Base-by-base conservation (phyloP, 2,329 filamentous ascomycete genomes). In the Colletotrichum euphorbiae region DNA sequence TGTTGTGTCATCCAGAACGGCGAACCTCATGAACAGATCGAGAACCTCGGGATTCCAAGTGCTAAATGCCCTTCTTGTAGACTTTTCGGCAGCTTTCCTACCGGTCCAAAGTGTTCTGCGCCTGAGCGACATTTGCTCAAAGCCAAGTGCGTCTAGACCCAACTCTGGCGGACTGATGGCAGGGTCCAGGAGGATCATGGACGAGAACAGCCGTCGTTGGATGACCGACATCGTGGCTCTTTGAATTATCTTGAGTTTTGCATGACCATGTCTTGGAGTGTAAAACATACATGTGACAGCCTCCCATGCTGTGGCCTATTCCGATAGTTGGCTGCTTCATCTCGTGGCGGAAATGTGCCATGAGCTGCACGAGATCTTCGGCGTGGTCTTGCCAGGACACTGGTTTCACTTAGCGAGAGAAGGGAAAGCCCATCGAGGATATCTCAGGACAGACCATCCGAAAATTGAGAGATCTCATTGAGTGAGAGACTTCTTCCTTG, bases 141-240 rank as follows among this genome's bases (percentile, higher is more conserved):
- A 57, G 54, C 54, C 54, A 9, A 57, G 36, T 17, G 13, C 33
- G 9, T 57, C 54, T 6, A 43, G 17, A 9, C 54, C 8, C 19
- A 57, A 6, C 13, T 28, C 54, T 11, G 54, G 36, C n/a, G 38
- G 54, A 11, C 54, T 57, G 36, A 57, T 57, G 4, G 36, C 54
- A 11, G 54, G 54, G 36, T 43, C 54, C 8, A 57, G 17, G 3
- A 57, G 19, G 13, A 57, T 43, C 17, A 57, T 57, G 19, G 54
- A 57, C 9, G 54, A 43, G 38, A 57, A 57, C 11, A 43, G 2
- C 6, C 54, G 54, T 3, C 54, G 54, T 11, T 24, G 19, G 38
- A 57, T 43, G 12, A 57, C 19, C 3, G 54, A 57, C 54, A 57
- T 57, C n/a, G 54, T 43, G 7, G 38, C 38, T 15, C 54, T 57